Evolutionary conservation across 768 basidiomycete species (phyloP), one percentile per base, ranked within the genome.

Genomic region (Sporobolomyces phaffii): DNA sequence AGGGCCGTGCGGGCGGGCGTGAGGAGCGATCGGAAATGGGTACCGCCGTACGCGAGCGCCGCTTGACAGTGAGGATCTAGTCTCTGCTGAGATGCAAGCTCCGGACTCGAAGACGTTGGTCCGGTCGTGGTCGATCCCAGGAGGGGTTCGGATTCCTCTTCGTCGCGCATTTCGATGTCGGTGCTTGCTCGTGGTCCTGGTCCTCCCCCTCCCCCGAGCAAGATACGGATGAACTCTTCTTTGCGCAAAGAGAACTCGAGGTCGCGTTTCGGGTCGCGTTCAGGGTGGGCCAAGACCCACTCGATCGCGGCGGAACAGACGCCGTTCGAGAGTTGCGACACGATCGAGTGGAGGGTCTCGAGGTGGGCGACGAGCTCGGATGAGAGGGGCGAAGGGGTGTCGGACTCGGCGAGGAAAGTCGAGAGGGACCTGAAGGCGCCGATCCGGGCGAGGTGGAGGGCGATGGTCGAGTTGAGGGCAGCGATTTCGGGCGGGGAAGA

Each of bases 201-300:
- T 13, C 29, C 38, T 18, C 4, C 8, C 9, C 34, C 58, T 22
- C 52, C 54, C 20, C 44, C 38, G 31, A 73, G 80, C 24, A 93
- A 82, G 14, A 94, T 80, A 5, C 86, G 85, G 60, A 96, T 83
- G 76, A 90, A 97, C 76, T 91, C 87, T 14, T 90, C 91, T 31
- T 90, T 88, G 73, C 97, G 90, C 31, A 98, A 83, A 75, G 87
- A 81, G 76, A 94, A 99, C 72, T 91, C 90, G 15, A 99, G 83
- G 0, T 84, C 36, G 87, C 86, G 8, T 81, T 78, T 50, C 80
- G 48, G 28, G 36, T 67, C 57, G 2, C 7, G 47, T 15, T 74
- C 60, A 33, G 83, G 82, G 73, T 93, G 86, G 59, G 80, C 80
- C 47, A 79, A 79, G 18, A 86, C 84, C 96, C 94, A 94, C 89